These are phyloP conservation scores for Hyphopichia pseudoburtonii DNA, from an alignment of 1,139 yeast genomes.

Conservation along the genomic window DNA sequence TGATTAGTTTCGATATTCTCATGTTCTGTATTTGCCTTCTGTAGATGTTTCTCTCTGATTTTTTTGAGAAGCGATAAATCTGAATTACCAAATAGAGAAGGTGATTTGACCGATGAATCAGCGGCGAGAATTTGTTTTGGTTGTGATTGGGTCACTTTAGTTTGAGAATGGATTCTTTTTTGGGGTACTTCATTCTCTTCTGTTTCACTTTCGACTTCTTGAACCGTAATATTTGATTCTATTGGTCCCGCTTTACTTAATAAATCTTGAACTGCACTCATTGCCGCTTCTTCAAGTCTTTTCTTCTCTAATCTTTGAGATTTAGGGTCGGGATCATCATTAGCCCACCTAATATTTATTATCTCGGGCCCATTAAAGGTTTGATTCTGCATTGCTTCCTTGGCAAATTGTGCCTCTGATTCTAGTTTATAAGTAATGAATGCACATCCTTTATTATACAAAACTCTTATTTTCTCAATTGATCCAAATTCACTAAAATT, in stretches of 20 bases:
- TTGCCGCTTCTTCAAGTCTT: conserved; percentile 33
- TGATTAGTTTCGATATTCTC: background rate
- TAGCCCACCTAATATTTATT: conserved; percentile 82
- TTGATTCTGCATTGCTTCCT: conserved; percentile 89
- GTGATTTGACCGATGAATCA: too few species aligned
- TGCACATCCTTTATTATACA: conserved; percentile 68
- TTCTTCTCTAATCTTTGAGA: conserved; percentile 55
- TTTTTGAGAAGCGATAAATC: conserved; percentile 2
- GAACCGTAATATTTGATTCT: conserved; percentile 4
- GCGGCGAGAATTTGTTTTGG: too few species aligned
- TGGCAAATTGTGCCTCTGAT: conserved; percentile 85
- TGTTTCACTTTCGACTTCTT: conserved; percentile 10
- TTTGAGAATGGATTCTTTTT: too few species aligned
- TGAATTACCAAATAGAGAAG: conserved; percentile 1
- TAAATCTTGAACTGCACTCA: conserved; percentile 32
- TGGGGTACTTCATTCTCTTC: background rate
- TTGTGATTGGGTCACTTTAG: too few species aligned
- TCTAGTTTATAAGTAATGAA: conserved; percentile 74
- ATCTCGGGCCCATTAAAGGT: conserved; percentile 64
- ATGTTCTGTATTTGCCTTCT: background rate
- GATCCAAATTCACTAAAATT: conserved; percentile 77
- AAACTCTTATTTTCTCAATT: conserved; percentile 65
- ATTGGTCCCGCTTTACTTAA: conserved; percentile 14
- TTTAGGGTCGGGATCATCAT: conserved; percentile 78
- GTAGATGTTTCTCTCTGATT: background rate